These are phyloP conservation scores for Coleophoma cylindrospora DNA, from an alignment of 2,329 filamentous ascomycete species.

Conservation along the genomic window DNA sequence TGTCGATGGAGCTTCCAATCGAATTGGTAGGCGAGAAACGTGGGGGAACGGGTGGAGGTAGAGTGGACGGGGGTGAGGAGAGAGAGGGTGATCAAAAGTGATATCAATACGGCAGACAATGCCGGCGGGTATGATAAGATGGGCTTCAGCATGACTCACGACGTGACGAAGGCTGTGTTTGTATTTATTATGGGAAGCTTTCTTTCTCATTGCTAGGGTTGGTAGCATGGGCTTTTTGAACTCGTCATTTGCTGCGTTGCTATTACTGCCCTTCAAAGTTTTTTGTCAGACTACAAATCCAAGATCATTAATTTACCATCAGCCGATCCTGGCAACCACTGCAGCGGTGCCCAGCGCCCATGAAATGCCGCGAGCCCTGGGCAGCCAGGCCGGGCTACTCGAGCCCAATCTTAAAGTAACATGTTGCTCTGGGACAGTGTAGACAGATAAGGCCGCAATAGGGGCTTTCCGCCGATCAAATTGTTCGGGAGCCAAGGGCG, in stretches of 20 bases:
- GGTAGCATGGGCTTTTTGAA: background rate
- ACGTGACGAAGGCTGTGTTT: constrained; percentile 1
- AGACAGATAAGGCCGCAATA: too few species aligned
- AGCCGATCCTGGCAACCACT: too few species aligned
- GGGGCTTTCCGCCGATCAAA: too few species aligned
- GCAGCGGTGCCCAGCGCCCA: too few species aligned
- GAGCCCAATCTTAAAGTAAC: too few species aligned
- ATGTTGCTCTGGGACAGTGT: too few species aligned
- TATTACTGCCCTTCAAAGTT: background rate
- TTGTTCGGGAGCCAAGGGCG: too few species aligned
- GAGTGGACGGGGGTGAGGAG: background rate
- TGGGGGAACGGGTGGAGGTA: background rate
- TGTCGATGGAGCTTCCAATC: background rate
- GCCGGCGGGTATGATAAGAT: background rate
- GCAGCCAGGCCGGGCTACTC: too few species aligned
- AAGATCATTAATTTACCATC: background rate
- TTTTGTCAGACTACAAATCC: background rate
- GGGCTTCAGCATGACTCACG: constrained; percentile 1
- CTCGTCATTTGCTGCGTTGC: background rate
- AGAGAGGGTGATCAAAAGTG: background rate
- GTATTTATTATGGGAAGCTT: constrained; percentile 1
- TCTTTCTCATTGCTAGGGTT: background rate
- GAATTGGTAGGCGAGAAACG: background rate
- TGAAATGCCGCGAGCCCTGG: too few species aligned
- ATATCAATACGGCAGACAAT: background rate